Percentiles rank a stretch among this genome's conserved stretches.
These are phyloP conservation scores for Tremella fuciformis DNA, from an alignment of 768 basidiomycete genomes.

Conservation along the genomic window DNA sequence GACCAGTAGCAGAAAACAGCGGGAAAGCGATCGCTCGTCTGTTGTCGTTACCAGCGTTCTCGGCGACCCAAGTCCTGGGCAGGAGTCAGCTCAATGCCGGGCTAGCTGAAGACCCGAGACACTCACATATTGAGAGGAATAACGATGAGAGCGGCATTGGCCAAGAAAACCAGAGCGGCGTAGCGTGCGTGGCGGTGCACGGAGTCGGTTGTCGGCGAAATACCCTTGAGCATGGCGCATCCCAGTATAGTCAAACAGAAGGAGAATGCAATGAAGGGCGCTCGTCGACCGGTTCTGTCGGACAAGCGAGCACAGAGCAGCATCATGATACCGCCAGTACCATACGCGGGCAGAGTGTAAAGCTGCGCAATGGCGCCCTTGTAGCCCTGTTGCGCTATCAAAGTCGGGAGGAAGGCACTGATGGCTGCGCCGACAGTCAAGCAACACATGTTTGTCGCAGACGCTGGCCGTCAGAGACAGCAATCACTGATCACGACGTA, in stretches of 20 bases:
- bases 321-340: slow-evolving; percentile 13
- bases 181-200: slow-evolving; percentile 11
- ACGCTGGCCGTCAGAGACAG: neutral
- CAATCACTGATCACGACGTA: neutral
- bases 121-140: too few relatives aligned
- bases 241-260: slow-evolving; percentile 17
- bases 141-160: too few relatives aligned
- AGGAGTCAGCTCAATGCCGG: neutral
- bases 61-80: slow-evolving; percentile 11
- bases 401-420: slow-evolving; percentile 24
- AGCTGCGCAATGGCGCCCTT: slow-evolving; percentile 24
- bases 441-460: slow-evolving; percentile 1
- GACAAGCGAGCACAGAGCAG: slow-evolving; percentile 10
- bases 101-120: neutral
- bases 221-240: slow-evolving; percentile 20
- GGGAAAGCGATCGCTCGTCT: slow-evolving; percentile 2
- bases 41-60: slow-evolving; percentile 14
- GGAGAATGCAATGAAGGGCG: slow-evolving; percentile 12
- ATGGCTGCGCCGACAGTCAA: slow-evolving; percentile 24
- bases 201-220: neutral
- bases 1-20: slow-evolving; percentile 3
- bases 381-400: slow-evolving; percentile 14
- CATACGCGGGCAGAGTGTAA: slow-evolving; percentile 7
- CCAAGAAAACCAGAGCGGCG: slow-evolving; percentile 21
- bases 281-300: slow-evolving; percentile 17